Percentiles rank a stretch among this genome's conserved stretches.
phyloP scores from a whole-genome alignment of 1,139 yeast species.

The Pichia sp. region DNA sequence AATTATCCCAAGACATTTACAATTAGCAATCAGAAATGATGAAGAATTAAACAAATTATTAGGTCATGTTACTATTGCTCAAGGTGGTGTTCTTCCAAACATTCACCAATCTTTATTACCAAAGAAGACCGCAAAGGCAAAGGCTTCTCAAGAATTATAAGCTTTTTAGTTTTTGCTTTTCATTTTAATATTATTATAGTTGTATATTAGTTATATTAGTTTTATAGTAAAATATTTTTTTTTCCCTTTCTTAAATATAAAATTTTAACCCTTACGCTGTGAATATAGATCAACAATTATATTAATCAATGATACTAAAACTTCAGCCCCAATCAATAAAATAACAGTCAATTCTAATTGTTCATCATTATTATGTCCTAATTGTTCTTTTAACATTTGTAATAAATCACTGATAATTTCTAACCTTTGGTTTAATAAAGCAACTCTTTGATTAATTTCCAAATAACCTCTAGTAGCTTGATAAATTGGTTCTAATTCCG shows the following conservation, averaged over 20 bases:
- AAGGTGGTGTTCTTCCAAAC: conserved; percentile 99
- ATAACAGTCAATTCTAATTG: conserved; percentile 89
- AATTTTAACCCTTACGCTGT: conserved; percentile 14
- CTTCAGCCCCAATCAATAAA: conserved; percentile 88
- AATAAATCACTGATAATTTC: conserved; percentile 90
- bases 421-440: conserved; percentile 78
- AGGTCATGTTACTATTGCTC: conserved; percentile 98
- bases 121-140: conserved; percentile 78
- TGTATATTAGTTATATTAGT: no score
- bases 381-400: conserved; percentile 94
- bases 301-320: conserved; percentile 78
- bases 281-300: conserved; percentile 32
- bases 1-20: conserved; percentile 98
- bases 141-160: conserved; percentile 86
- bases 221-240: no score
- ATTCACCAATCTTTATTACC: conserved; percentile 94
- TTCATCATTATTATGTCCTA: conserved; percentile 89
- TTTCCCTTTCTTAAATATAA: no score
- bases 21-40: conserved; percentile 97
- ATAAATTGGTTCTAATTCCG: conserved; percentile 92
- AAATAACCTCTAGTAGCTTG: conserved; percentile 94
- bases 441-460: conserved; percentile 90
- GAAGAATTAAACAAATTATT: conserved; percentile 95
- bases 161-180: no score
- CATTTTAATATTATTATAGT: no score